A percentile compares a stretch with the other conserved stretches of the same genome.
Conservation (phyloP, 2,329 filamentous ascomycete species). For the Coniella lustricola region DNA sequence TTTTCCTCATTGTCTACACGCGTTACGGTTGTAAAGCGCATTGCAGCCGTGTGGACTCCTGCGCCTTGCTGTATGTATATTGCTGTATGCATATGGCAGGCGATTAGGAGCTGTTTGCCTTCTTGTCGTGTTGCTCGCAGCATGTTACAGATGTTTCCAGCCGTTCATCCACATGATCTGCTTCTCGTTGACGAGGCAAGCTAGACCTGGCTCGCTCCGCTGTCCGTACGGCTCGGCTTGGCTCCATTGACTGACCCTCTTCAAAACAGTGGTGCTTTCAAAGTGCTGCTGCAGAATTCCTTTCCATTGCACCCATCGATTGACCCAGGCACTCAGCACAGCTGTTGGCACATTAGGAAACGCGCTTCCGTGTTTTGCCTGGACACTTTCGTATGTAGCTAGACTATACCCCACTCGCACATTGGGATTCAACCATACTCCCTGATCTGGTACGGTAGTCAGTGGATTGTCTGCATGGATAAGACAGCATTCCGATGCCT, state of each 20-base stretch:
- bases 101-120: background rate
- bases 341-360: conserved; percentile 45
- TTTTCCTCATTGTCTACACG: background rate
- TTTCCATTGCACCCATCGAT: conserved; percentile 43
- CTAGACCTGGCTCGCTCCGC: conserved; percentile 35
- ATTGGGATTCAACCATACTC: conserved; percentile 62
- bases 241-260: conserved; percentile 35
- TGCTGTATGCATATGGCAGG: too few species aligned
- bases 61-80: too few species aligned
- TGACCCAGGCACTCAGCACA: conserved; percentile 51
- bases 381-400: conserved; percentile 43
- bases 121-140: too few species aligned
- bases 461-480: conserved; percentile 66
- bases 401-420: conserved; percentile 61
- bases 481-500: conserved; percentile 74
- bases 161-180: conserved; percentile 52
- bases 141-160: conserved; percentile 45
- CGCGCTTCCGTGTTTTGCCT: conserved; percentile 30
- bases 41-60: too few species aligned
- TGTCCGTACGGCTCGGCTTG: conserved; percentile 26
- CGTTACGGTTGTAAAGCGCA: background rate
- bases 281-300: conserved; percentile 30
- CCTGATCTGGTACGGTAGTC: conserved; percentile 32
- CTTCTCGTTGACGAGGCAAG: conserved; percentile 53
- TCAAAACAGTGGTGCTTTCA: conserved; percentile 31